Evolutionary conservation across 768 basidiomycete genomes (phyloP), one percentile per base, ranked within the genome.

Genomic region (Psilocybe cubensis): DNA sequence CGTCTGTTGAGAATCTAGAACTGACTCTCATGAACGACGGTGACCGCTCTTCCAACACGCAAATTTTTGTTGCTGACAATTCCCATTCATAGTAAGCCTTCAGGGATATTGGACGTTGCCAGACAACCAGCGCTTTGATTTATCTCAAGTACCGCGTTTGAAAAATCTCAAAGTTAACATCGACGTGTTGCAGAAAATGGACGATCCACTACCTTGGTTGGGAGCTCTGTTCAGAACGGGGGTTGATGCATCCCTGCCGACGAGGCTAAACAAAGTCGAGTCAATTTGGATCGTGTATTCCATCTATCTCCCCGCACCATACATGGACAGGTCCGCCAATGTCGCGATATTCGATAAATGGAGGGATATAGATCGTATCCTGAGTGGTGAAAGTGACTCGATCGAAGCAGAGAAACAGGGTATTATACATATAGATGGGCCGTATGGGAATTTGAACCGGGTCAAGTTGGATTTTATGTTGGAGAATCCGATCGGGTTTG

Each of bases 401-500:
- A 40, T 49, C 4, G 7, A 25, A n/a, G 41, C 38, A n/a, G 40
- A 18, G 12, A 23, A 46, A n/a, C 20, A 24, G 17, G 38, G 42
- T 10, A 41, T 35, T 23, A 25, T 48, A n/a, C 59, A 59, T 18
- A 60, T n/a, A n/a, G n/a, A n/a, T n/a, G n/a, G n/a, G n/a, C n/a
- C 60, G 10, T 71, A 68, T 40, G 54, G 59, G 17, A 58, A 59
- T 48, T 54, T 73, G 42, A 44, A 66, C 47, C 50, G 44, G 24
- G 72, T 71, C 18, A 57, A 60, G 52, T 40, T 73, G 45, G 64
- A 70, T 21, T 72, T 71, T 46, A 62, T 66, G 58, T 61, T 70
- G n/a, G 70, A 70, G 45, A 71, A 71, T 49, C 66, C 68, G 10
- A 65, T 72, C 44, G 69, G 68, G 7, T 67, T 67, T 40, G 66